Evolutionary conservation across 2,329 filamentous ascomycete genomes (phyloP).

Genomic region (Diaporthe ampelina): DNA sequence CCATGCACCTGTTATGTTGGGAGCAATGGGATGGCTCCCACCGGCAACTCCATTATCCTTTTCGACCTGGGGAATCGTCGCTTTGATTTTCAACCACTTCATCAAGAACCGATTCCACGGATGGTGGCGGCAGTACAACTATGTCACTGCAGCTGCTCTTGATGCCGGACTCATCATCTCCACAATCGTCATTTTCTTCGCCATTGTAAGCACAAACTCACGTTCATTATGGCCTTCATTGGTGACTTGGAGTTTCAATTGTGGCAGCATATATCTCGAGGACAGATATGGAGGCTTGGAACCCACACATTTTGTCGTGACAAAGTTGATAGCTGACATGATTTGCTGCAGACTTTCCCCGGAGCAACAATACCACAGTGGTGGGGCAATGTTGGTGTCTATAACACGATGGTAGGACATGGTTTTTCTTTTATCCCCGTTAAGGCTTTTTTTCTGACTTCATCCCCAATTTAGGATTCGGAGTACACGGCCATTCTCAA

Average conservation of each 20-base stretch:
- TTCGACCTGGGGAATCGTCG: conserved; percentile 69
- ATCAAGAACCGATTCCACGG: conserved; percentile 67
- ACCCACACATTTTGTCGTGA: too few relatives aligned
- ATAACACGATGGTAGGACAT: conserved; percentile 57
- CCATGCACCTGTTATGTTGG: conserved; percentile 70
- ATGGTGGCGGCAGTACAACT: conserved; percentile 71
- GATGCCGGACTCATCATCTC: conserved; percentile 56
- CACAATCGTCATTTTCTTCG: conserved; percentile 55
- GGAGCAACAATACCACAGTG: conserved; percentile 55
- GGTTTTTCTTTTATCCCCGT: neutral
- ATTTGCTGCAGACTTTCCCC: conserved; percentile 48
- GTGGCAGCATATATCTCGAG: neutral
- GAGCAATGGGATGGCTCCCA: conserved; percentile 66
- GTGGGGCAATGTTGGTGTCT: conserved; percentile 67
- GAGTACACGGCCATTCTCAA: conserved; percentile 49
- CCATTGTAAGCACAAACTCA: conserved; percentile 43
- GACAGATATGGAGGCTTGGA: neutral
- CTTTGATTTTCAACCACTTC: conserved; percentile 70
- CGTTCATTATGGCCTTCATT: neutral
- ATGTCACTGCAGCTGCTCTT: conserved; percentile 56
- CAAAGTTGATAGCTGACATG: neutral
- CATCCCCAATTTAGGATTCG: conserved; percentile 50
- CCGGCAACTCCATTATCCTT: conserved; percentile 73
- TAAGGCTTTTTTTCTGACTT: conserved; percentile 44
- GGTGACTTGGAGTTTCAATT: neutral